Base-by-base conservation (phyloP, 345 rosid genomes). In the Linum lewisii region DNA sequence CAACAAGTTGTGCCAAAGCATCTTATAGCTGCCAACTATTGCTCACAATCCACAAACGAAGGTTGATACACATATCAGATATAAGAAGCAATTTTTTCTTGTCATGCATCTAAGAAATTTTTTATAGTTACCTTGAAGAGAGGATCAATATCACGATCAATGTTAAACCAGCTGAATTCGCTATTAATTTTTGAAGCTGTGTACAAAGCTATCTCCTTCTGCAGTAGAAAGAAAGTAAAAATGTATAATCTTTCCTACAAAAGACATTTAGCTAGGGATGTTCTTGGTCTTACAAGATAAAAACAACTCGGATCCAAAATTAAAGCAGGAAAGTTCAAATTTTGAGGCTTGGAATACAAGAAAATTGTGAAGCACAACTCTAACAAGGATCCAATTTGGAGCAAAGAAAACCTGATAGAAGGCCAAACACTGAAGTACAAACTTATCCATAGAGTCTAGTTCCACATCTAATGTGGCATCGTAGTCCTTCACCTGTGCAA, bases 131-230 rank as follows among this genome's bases (percentile, higher is more conserved):
- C 96, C 98, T 92, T 92, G 77, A 92, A 92, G 70, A 92, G 80
- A 42, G 98, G 87, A 80, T 88, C 84, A 58, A 92, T 75, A 72
- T 92, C 98, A 66, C 88, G 84, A 75, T 92, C 98, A 61, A 92
- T 79, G 73, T 92, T 90, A 77, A 88, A 92, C 90, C 89, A 88
- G 68, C 77, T 67, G 63, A 88, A 92, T 49, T 88, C 98, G 75
- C 75, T 81, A 71, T 70, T 82, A 69, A 75, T 62, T 72, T 86
- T 92, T 50, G 85, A 83, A 78, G 98, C 98, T 0, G 95, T 92
- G 60, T 92, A 92, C 64, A 92, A 78, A 66, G 93, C 98, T 71
- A 92, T 73, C 81, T 88, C 98, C 73, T 92, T 92, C 98, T 92
- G 93, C 89, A 75, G 61, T 67, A 59, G 64, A 51, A 75, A 66